A percentile compares a stretch with the other conserved stretches of the same genome.
Conservation (phyloP, 345 rosid species). For the Syzygium grande region DNA sequence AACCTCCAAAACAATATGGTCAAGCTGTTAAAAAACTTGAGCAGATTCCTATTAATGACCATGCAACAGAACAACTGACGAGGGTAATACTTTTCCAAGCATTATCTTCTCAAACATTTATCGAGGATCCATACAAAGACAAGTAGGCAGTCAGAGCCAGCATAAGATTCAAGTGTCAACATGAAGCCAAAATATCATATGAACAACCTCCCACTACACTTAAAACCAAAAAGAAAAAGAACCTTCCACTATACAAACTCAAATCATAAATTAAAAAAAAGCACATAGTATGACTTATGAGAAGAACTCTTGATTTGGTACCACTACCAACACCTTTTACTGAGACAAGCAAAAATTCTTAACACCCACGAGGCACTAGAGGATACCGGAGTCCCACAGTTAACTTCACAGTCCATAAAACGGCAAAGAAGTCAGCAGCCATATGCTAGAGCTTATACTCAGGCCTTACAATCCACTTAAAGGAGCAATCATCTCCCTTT, state of each 20-base stretch:
- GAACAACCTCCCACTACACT: background rate
- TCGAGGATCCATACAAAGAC: background rate
- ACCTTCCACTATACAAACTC: background rate
- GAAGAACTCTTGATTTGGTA: background rate
- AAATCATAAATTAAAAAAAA: background rate
- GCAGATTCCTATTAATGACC: background rate
- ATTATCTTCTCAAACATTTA: background rate
- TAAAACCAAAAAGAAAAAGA: background rate
- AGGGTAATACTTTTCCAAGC: background rate
- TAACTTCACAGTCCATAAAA: background rate
- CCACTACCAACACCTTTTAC: background rate
- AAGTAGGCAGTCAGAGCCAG: background rate
- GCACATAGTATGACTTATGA: background rate
- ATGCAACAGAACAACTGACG: background rate
- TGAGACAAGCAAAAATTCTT: background rate
- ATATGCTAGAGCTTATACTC: background rate
- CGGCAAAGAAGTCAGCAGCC: background rate
- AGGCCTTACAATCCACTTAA: background rate
- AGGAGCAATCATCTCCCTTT: background rate
- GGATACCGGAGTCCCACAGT: background rate
- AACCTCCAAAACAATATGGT: background rate
- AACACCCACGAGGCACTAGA: background rate
- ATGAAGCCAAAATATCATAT: background rate
- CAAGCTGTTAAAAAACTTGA: background rate
- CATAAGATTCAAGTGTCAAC: background rate